Conservation (phyloP, 1,284 basidiomycete genomes). For the Salmacisia buchloeana region DNA sequence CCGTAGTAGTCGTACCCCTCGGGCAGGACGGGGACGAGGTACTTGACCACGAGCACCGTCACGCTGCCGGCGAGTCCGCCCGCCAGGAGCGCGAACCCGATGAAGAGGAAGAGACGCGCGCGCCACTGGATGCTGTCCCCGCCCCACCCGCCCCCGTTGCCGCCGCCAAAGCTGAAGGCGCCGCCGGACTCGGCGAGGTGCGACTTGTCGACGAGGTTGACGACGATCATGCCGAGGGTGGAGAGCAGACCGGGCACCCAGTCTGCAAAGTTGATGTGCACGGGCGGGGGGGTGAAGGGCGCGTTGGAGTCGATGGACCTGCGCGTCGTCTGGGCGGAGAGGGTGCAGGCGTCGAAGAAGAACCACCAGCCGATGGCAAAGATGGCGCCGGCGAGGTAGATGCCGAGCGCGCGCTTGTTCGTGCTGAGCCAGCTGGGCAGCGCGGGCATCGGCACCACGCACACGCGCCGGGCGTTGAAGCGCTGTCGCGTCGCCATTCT, state of each 20-base stretch:
- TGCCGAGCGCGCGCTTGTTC: slow-evolving; percentile 73
- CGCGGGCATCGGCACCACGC: slow-evolving; percentile 55
- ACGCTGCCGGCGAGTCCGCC: slow-evolving; percentile 89
- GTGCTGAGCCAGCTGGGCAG: slow-evolving; percentile 47
- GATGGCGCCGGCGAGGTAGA: slow-evolving; percentile 83
- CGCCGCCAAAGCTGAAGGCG: slow-evolving; percentile 30
- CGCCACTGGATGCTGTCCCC: slow-evolving; percentile 71
- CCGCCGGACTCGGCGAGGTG: slow-evolving; percentile 65
- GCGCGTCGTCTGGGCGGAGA: slow-evolving; percentile 57
- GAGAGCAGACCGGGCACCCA: slow-evolving; percentile 93
- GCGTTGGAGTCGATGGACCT: slow-evolving; percentile 58
- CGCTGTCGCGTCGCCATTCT: slow-evolving; percentile 28
- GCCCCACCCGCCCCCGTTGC: slow-evolving; percentile 46
- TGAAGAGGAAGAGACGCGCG: slow-evolving; percentile 80
- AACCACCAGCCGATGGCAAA: slow-evolving; percentile 91
- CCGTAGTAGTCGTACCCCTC: slow-evolving; percentile 83
- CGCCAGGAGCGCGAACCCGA: slow-evolving; percentile 94
- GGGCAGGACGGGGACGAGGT: slow-evolving; percentile 68
- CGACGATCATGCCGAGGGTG: slow-evolving; percentile 84
- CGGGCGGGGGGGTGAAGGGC: slow-evolving; percentile 67
- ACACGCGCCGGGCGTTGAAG: slow-evolving; percentile 83
- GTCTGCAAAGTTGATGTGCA: slow-evolving; percentile 84
- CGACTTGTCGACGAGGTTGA: slow-evolving; percentile 92
- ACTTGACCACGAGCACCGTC: slow-evolving; percentile 85
- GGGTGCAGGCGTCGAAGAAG: slow-evolving; percentile 87